Percentiles rank a stretch among this genome's conserved stretches.
Evolutionary conservation across 257 asterid species (phyloP).

Genomic region (Paulownia fortunei): DNA sequence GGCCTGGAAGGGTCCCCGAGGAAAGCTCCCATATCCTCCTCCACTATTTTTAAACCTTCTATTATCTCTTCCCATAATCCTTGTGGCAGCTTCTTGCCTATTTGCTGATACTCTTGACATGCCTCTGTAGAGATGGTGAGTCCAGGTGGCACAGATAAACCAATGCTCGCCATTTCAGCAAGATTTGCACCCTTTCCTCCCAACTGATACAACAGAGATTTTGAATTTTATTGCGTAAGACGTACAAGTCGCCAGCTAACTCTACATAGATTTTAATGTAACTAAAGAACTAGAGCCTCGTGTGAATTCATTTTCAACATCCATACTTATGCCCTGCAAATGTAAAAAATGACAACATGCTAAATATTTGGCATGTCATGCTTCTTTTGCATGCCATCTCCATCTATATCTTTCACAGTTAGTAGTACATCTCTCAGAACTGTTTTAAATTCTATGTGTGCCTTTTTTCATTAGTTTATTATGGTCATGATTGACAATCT

Average conservation of each 20-base stretch:
- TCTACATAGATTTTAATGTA: background rate
- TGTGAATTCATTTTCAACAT: too few species aligned
- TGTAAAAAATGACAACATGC: too few species aligned
- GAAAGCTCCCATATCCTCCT: conserved; percentile 83
- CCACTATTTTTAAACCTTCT: conserved; percentile 67
- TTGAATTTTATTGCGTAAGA: background rate
- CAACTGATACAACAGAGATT: conserved; percentile 47
- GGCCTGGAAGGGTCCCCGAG: conserved; percentile 88
- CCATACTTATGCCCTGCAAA: too few species aligned
- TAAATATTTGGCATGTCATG: too few species aligned
- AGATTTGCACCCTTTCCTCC: conserved; percentile 99
- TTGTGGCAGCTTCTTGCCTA: conserved; percentile 67
- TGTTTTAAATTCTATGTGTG: too few species aligned
- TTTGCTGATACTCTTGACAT: conserved; percentile 85
- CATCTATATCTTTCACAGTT: too few species aligned
- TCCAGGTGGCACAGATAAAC: conserved; percentile 95
- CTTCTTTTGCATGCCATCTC: too few species aligned
- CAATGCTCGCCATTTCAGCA: conserved; percentile 99
- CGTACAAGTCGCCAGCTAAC: background rate
- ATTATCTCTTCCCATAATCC: conserved; percentile 89
- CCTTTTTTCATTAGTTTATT: background rate
- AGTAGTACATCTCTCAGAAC: too few species aligned
- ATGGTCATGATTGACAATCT: background rate
- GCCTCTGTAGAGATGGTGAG: conserved; percentile 97
- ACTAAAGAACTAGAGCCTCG: too few species aligned